Evolutionary conservation across 306 rosid genomes (phyloP).

Genomic region (Ormosia emarginata): DNA sequence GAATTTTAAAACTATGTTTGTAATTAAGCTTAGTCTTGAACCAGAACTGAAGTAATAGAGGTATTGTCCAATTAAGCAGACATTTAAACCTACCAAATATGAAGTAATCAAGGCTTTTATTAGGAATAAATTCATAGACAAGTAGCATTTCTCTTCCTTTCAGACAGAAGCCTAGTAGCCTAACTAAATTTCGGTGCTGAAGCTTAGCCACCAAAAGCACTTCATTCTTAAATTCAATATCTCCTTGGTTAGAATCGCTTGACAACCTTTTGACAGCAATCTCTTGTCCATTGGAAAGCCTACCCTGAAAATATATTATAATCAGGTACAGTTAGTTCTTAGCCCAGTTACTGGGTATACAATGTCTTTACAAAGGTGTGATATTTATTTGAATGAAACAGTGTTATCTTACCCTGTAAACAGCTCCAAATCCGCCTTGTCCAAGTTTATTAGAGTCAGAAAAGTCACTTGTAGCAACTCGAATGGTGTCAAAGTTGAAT

Average conservation of each 20-base stretch:
- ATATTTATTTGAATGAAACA: not conserved
- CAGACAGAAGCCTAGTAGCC: slow-evolving; percentile 14
- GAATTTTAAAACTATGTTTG: not conserved
- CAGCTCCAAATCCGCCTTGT: slow-evolving; percentile 3
- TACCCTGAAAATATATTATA: slow-evolving; percentile 16
- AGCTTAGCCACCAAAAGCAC: slow-evolving; percentile 22
- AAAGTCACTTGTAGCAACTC: not conserved
- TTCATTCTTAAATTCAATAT: slow-evolving; percentile 43
- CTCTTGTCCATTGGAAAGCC: not conserved
- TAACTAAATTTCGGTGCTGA: slow-evolving; percentile 23
- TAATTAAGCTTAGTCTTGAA: not conserved
- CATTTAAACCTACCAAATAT: slow-evolving; percentile 36
- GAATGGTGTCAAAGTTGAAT: not conserved
- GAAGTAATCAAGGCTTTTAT: slow-evolving; percentile 44
- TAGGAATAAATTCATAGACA: slow-evolving; percentile 44
- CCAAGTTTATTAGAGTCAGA: not conserved
- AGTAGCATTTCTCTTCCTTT: slow-evolving; percentile 22
- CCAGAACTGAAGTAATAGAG: not conserved
- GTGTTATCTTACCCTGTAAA: slow-evolving; percentile 4
- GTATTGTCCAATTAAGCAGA: not conserved
- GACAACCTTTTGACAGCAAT: slow-evolving; percentile 25
- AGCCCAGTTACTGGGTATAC: not conserved
- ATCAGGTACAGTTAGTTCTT: not conserved
- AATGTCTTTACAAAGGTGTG: not conserved
- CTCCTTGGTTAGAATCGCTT: slow-evolving; percentile 1